These are phyloP conservation scores for Pseudocercospora eumusae DNA, from an alignment of 2,329 filamentous ascomycete species.

Conservation along the genomic window DNA sequence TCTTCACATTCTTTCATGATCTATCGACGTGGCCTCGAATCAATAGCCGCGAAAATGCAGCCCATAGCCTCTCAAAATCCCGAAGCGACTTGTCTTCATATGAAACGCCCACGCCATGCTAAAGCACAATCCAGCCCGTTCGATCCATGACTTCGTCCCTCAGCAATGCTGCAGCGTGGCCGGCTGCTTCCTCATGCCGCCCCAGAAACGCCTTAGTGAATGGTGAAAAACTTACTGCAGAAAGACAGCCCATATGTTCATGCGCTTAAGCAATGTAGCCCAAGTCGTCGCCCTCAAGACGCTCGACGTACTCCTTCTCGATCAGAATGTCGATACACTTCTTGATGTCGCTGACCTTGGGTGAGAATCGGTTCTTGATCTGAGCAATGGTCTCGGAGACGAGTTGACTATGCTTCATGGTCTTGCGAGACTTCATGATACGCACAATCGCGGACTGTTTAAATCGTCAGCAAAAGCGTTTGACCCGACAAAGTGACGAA, in stretches of 20 bases:
- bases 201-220: slow-evolving; percentile 3
- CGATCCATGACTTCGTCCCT: slow-evolving; percentile 14
- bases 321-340: slow-evolving; percentile 98
- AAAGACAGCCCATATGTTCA: slow-evolving; percentile 7
- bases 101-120: slow-evolving; percentile 38
- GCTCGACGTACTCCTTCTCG: slow-evolving; percentile 98
- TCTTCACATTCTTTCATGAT: slow-evolving; percentile 3
- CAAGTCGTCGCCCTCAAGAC: slow-evolving; percentile 88
- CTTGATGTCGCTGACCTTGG: slow-evolving; percentile 94
- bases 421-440: slow-evolving; percentile 99
- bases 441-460: slow-evolving; percentile 91
- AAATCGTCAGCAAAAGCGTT: slow-evolving; percentile 37
- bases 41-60: slow-evolving; percentile 4
- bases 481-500: not conserved
- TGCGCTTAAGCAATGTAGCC: slow-evolving; percentile 77
- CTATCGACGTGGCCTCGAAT: not conserved
- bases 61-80: not conserved
- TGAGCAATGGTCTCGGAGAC: slow-evolving; percentile 95
- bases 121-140: slow-evolving; percentile 20
- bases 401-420: slow-evolving; percentile 94
- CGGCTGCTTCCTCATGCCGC: slow-evolving; percentile 11
- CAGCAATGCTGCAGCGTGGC: slow-evolving; percentile 15
- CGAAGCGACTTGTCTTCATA: slow-evolving; percentile 5
- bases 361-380: slow-evolving; percentile 88
- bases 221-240: not conserved